Evolutionary conservation across 2,329 filamentous ascomycete species (phyloP), one percentile per base, ranked within the genome.

Genomic region (Coleophoma cylindrospora): DNA sequence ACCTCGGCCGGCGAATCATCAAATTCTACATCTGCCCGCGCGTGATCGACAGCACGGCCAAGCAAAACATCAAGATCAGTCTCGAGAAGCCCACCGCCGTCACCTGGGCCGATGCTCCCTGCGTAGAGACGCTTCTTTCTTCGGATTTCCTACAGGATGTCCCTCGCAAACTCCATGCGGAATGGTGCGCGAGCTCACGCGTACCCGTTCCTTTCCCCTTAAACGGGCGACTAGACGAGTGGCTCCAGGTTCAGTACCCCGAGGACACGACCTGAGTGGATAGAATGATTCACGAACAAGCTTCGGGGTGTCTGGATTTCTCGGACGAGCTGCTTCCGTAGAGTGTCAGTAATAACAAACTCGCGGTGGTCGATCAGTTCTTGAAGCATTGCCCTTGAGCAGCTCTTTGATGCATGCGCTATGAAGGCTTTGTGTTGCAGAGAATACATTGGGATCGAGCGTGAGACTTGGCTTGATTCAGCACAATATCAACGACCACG

Each of bases 31-130:
- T 61, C 40, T 55, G 57, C 45, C 61, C 50, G 57, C 64, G 32
- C 61, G 60, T 49, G 58, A 62, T n/a, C 14, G n/a, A 2, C 34
- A 40, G n/a, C 40, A 15, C 34, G n/a, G 12, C 37, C 36, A 37
- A 37, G 14, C 50, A 45, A 22, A 22, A 47, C 13, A 70, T 91
- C 46, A 77, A 74, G 52, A 74, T 91, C 36, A 71, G 72, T 21
- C 69, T 91, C 47, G 82, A 84, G 66, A 91, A 91, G 69, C 87
- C 87, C 3, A 81, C 84, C 12, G 87, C 87, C 0, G 83, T 91
- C 17, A 78, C 82, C 0, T 80, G 86, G 59, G 87, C 87, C 2
- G 86, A 89, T 56, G 84, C 82, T 11, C 85, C 87, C 0, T 74
- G 77, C 4, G 81, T 91, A 6, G 84, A 89, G 64, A 73, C 85